Evolutionary conservation across 225 moss, liverwort and hornwort species (phyloP).

Genomic region (Sphagnum tenellum): DNA sequence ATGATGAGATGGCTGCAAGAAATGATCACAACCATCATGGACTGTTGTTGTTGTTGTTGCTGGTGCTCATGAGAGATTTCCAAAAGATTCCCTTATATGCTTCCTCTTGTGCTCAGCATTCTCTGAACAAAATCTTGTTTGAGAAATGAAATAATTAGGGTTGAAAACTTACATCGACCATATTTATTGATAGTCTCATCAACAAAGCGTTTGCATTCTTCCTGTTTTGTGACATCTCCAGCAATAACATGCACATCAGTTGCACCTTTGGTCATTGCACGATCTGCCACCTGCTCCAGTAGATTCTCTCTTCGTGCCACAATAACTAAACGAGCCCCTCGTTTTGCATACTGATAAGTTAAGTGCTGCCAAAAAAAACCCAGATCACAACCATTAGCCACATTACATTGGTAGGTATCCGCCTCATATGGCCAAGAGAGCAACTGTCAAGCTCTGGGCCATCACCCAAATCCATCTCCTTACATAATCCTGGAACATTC

Average conservation of each 20-base stretch:
- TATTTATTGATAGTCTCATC: slow-evolving; percentile 29
- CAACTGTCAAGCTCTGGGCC: no score
- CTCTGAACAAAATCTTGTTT: no score
- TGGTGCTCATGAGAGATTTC: background rate
- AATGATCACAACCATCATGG: background rate
- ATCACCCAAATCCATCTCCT: no score
- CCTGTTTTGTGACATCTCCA: slow-evolving; percentile 34
- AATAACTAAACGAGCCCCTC: slow-evolving; percentile 32
- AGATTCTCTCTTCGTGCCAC: slow-evolving; percentile 28
- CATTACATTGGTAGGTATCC: no score
- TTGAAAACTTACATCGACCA: slow-evolving; percentile 26
- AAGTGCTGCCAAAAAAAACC: slow-evolving; percentile 19
- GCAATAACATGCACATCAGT: slow-evolving; percentile 18
- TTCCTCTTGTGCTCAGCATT: no score
- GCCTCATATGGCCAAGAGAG: no score
- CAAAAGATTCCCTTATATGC: no score
- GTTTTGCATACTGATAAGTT: slow-evolving; percentile 35
- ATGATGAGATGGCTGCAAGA: background rate
- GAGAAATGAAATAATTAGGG: background rate
- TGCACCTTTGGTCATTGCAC: slow-evolving; percentile 24
- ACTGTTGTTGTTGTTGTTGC: background rate
- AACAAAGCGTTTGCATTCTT: slow-evolving; percentile 29
- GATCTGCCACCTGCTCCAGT: slow-evolving; percentile 26
- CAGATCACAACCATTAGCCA: no score
- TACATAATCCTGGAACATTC: background rate